Evolutionary conservation across 108 stramenopile species (phyloP), one percentile per base, ranked within the genome.

Genomic region (Mediolabrus comicus): DNA sequence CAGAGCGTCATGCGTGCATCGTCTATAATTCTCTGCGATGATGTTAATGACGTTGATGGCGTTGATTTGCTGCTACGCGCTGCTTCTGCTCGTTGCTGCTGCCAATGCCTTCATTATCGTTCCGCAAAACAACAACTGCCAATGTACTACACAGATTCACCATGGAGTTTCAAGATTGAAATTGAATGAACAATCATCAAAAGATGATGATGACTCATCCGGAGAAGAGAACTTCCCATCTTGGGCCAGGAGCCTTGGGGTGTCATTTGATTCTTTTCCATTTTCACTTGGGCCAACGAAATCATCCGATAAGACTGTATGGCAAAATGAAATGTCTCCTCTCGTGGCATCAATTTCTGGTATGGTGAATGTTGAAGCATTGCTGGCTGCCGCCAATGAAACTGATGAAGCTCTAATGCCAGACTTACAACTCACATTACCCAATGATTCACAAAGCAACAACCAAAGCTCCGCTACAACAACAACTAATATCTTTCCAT

Each of bases 361-460:
- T 10, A 79, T 79, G 71, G 54, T 79, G 10, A 72, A 79, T 35
- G 55, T 79, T 0, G 78, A 72, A 39, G 71, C 78, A 29, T 63
- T 79, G 46, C 49, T 79, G 38, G 70, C 71, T 22, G 78, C 78
- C 24, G 60, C 71, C 12, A 79, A 77, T 49, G 69, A 79, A 29
- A 64, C 65, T 33, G 49, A 65, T 26, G 53, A 71, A 25, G 57
- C 52, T 43, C 13, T 62, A 24, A 54, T 62, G 36, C 64, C 53
- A 28, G 51, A 71, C 56, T 33, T 36, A 36, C 29, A 49, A 53
- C 41, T 33, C 52, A 26, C 36, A 29, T 8, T 35, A 75, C 1
- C 25, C 59, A 32, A 61, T 46, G 46, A 33, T 31, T 19, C 17
- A 19, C 2, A n/a, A 26, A 66, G 46, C 4, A 57, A 34, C 22